These are phyloP conservation scores for Pisolithus albus DNA, from an alignment of 768 basidiomycete genomes.

Conservation along the genomic window DNA sequence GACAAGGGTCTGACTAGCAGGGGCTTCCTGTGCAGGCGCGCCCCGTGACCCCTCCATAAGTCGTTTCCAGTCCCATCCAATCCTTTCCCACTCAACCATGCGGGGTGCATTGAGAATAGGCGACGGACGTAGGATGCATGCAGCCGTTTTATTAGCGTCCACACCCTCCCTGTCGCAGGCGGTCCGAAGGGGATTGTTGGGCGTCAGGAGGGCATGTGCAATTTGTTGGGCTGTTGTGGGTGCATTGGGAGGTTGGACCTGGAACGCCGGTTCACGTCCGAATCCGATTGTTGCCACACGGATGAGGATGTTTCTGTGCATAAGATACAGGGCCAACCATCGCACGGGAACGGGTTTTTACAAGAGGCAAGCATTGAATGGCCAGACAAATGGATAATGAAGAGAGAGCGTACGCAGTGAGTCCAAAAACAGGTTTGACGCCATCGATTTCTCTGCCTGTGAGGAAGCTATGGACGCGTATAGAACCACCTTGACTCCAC, in stretches of 20 bases:
- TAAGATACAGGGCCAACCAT: neutral
- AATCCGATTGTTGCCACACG: constrained; percentile 45
- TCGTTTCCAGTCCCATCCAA: constrained; percentile 18
- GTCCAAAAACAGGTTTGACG: constrained; percentile 81
- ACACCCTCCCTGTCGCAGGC: constrained; percentile 24
- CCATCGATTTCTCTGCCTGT: constrained; percentile 83
- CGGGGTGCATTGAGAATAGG: constrained; percentile 5
- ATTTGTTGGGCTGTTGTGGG: constrained; percentile 37
- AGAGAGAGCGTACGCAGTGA: constrained; percentile 65
- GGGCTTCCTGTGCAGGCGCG: neutral
- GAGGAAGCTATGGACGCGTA: constrained; percentile 70
- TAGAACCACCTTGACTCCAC: constrained; percentile 32
- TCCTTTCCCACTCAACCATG: constrained; percentile 14
- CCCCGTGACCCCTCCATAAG: constrained; percentile 1
- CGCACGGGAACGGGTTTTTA: neutral
- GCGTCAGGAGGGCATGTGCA: constrained; percentile 33
- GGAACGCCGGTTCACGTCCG: constrained; percentile 38
- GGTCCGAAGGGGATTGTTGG: constrained; percentile 15
- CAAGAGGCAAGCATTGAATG: neutral
- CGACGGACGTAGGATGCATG: constrained; percentile 9
- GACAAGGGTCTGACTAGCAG: neutral
- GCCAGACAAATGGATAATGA: neutral
- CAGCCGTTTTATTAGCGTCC: constrained; percentile 13
- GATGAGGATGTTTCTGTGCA: constrained; percentile 44
- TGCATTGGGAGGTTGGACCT: constrained; percentile 38